Percentiles rank a stretch among this genome's conserved stretches.
phyloP scores from a whole-genome alignment of 2,329 filamentous ascomycete species.

The Botrytis aclada region DNA sequence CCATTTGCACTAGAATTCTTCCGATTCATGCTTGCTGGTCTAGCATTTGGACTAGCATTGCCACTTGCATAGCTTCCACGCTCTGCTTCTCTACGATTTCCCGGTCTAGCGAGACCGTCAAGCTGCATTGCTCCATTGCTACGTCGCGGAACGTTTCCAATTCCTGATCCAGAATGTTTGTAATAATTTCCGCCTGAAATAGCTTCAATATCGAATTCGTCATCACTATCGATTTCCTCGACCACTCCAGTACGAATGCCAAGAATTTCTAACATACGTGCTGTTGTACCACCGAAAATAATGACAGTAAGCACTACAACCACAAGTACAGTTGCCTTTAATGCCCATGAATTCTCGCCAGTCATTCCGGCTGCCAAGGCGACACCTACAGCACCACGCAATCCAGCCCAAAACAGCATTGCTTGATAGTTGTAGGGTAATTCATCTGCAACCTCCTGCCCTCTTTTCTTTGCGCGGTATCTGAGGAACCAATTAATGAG shows the following conservation, averaged over 20 bases:
- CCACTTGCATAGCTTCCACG: slow-evolving; percentile 41
- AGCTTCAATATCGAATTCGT: slow-evolving; percentile 88
- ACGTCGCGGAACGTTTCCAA: slow-evolving; percentile 72
- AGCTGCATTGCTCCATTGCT: slow-evolving; percentile 49
- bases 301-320: slow-evolving; percentile 97
- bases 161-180: slow-evolving; percentile 69
- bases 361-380: slow-evolving; percentile 85
- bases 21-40: slow-evolving; percentile 49
- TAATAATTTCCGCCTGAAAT: slow-evolving; percentile 52
- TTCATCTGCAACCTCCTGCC: slow-evolving; percentile 77
- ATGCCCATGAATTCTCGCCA: slow-evolving; percentile 74
- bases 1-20: slow-evolving; percentile 45
- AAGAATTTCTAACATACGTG: slow-evolving; percentile 94
- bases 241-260: slow-evolving; percentile 96
- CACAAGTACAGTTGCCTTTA: slow-evolving; percentile 93
- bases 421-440: slow-evolving; percentile 92
- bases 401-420: slow-evolving; percentile 99
- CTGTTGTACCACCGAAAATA: slow-evolving; percentile 96
- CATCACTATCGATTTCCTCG: slow-evolving; percentile 94
- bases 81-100: slow-evolving; percentile 42
- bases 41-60: slow-evolving; percentile 33
- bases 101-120: slow-evolving; percentile 53
- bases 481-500: slow-evolving; percentile 91
- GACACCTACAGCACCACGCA: slow-evolving; percentile 93
- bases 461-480: slow-evolving; percentile 75